Percentiles rank a stretch among this genome's conserved stretches.
phyloP scores from a whole-genome alignment of 805 yeast genomes.

The Candida methanosorbosa region DNA sequence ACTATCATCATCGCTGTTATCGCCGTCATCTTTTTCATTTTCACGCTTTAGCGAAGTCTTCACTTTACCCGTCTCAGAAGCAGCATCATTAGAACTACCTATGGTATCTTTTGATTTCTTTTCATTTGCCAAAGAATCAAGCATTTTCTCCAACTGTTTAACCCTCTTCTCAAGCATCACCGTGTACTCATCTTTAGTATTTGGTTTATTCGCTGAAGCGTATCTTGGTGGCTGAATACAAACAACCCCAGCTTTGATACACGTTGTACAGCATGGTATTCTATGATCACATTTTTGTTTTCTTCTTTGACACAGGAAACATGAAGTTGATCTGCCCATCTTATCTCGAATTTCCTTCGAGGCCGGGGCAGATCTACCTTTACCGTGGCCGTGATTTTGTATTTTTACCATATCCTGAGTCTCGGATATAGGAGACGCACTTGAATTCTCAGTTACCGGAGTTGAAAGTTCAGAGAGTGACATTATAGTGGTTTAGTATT shows the following conservation, averaged over 20 bases:
- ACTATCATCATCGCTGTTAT: background rate
- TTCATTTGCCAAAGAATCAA: slow-evolving; percentile 20
- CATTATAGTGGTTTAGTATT: no score
- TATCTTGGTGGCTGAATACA: slow-evolving; percentile 61
- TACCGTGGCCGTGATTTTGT: no score
- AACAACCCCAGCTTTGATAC: slow-evolving; percentile 52
- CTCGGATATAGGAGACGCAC: no score
- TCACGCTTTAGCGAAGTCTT: slow-evolving; percentile 1
- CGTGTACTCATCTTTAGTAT: slow-evolving; percentile 49
- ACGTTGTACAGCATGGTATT: slow-evolving; percentile 55
- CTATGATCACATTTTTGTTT: slow-evolving; percentile 62
- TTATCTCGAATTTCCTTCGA: slow-evolving; percentile 27
- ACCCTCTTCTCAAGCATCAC: slow-evolving; percentile 46
- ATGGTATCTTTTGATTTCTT: background rate
- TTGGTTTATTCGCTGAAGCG: slow-evolving; percentile 27
- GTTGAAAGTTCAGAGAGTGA: no score
- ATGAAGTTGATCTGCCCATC: slow-evolving; percentile 49
- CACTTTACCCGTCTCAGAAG: background rate
- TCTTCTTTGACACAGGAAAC: slow-evolving; percentile 46
- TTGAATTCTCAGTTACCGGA: no score
- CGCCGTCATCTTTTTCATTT: slow-evolving; percentile 1
- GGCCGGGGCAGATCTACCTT: no score
- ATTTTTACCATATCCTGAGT: no score
- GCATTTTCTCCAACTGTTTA: slow-evolving; percentile 38
- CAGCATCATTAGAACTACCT: slow-evolving; percentile 1